Evolutionary conservation across 176 grass and related monocot species (phyloP).

Genomic region (Juncus inflexus): DNA sequence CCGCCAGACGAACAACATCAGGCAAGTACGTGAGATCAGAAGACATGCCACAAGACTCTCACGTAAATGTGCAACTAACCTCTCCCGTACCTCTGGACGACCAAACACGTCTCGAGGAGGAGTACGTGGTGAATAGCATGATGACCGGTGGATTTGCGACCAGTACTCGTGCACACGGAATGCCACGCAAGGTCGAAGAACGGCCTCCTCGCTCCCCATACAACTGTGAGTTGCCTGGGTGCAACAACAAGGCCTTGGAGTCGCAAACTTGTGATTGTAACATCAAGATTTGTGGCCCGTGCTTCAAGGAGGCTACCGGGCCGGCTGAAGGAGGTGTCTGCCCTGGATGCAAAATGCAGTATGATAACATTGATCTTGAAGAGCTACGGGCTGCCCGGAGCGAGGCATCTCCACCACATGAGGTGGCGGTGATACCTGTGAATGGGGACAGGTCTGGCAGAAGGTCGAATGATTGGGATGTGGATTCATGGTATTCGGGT

Average conservation of each 20-base stretch:
- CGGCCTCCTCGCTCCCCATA: background rate
- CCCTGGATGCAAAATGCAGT: background rate
- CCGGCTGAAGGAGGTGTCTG: background rate
- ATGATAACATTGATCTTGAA: background rate
- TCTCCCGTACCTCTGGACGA: conserved; percentile 3
- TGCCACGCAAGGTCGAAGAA: background rate
- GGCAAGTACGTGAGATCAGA: background rate
- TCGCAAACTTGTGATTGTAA: background rate
- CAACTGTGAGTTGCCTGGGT: conserved; percentile 3
- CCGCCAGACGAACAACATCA: background rate
- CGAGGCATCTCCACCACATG: background rate
- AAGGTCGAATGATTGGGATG: conserved; percentile 7
- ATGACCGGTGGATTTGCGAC: background rate
- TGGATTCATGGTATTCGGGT: conserved; percentile 3
- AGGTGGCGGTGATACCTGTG: background rate
- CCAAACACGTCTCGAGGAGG: background rate
- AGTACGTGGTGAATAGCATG: background rate
- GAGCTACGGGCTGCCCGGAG: background rate
- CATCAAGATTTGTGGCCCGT: background rate
- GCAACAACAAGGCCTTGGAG: conserved; percentile 9
- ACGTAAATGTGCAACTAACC: background rate
- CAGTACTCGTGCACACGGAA: background rate
- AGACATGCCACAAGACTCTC: background rate
- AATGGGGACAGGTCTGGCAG: conserved; percentile 3
- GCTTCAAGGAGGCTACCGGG: conserved; percentile 8